A percentile compares a stretch with the other conserved stretches of the same genome.
Conservation (phyloP, 805 yeast species). For the Kazachstania martiniae region DNA sequence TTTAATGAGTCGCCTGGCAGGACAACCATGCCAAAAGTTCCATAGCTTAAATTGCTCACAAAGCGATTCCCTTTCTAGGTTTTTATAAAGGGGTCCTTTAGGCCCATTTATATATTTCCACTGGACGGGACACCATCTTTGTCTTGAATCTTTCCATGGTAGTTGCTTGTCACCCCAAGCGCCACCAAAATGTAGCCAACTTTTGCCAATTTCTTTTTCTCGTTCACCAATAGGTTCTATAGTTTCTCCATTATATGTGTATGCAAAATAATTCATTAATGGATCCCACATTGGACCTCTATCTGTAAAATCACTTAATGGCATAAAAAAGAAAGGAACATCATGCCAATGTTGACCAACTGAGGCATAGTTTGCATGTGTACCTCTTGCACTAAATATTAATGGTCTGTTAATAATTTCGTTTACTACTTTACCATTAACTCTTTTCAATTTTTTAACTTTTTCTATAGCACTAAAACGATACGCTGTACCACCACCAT, state of each 20-base stretch:
- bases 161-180: slow-evolving; percentile 86
- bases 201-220: slow-evolving; percentile 32
- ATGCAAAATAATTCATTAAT: slow-evolving; percentile 65
- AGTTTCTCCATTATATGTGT: slow-evolving; percentile 48
- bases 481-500: slow-evolving; percentile 92
- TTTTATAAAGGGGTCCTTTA: slow-evolving; percentile 75
- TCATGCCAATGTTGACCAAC: slow-evolving; percentile 96
- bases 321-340: slow-evolving; percentile 66
- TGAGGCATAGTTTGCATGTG: slow-evolving; percentile 95
- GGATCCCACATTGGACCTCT: slow-evolving; percentile 97
- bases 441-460: slow-evolving; percentile 54
- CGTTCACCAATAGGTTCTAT: slow-evolving; percentile 30
- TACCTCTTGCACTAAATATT: slow-evolving; percentile 85
- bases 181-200: slow-evolving; percentile 76
- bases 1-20: slow-evolving; percentile 58
- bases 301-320: slow-evolving; percentile 86
- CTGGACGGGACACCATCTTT: slow-evolving; percentile 78
- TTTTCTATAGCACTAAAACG: slow-evolving; percentile 36
- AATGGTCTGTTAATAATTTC: slow-evolving; percentile 55
- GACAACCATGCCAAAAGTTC: slow-evolving; percentile 79
- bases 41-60: slow-evolving; percentile 90
- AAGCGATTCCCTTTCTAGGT: slow-evolving; percentile 54
- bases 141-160: slow-evolving; percentile 60
- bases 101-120: slow-evolving; percentile 92
- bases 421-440: slow-evolving; percentile 68